A percentile compares a stretch with the other conserved stretches of the same genome.
These are phyloP conservation scores for Areca catechu DNA, from an alignment of 176 grass and related monocot genomes.

Conservation along the genomic window DNA sequence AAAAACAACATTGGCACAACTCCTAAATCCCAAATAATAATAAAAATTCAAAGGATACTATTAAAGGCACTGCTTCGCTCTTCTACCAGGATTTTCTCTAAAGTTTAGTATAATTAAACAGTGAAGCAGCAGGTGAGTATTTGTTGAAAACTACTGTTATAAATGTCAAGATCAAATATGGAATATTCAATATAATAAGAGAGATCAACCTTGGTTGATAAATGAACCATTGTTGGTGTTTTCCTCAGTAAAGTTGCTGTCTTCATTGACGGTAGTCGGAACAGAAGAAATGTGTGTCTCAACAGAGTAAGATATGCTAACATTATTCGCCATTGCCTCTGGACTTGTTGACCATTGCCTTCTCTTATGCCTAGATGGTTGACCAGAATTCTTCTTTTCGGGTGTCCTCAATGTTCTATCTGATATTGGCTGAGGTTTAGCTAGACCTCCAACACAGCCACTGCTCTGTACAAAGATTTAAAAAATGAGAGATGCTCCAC, in stretches of 20 bases:
- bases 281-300: conserved; percentile 44
- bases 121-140: too few relatives aligned
- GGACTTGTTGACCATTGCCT: conserved; percentile 29
- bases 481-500: conserved; percentile 13
- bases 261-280: conserved; percentile 29
- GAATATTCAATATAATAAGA: not conserved
- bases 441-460: conserved; percentile 55
- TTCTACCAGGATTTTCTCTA: too few relatives aligned
- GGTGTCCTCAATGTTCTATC: conserved; percentile 26
- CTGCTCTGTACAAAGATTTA: conserved; percentile 49
- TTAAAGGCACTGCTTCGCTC: too few relatives aligned
- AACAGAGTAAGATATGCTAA: conserved; percentile 48
- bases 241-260: conserved; percentile 29
- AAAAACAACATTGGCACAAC: too few relatives aligned
- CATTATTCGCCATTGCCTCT: conserved; percentile 54
- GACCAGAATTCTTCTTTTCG: conserved; percentile 18
- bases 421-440: conserved; percentile 25
- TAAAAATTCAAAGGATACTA: too few relatives aligned
- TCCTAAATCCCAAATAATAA: too few relatives aligned
- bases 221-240: conserved; percentile 35
- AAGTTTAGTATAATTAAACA: too few relatives aligned
- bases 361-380: conserved; percentile 25
- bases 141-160: too few relatives aligned
- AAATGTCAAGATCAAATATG: too few relatives aligned
- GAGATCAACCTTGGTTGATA: conserved; percentile 65